Evolutionary conservation across 306 rosid species (phyloP).

Genomic region (Vigna radiata): DNA sequence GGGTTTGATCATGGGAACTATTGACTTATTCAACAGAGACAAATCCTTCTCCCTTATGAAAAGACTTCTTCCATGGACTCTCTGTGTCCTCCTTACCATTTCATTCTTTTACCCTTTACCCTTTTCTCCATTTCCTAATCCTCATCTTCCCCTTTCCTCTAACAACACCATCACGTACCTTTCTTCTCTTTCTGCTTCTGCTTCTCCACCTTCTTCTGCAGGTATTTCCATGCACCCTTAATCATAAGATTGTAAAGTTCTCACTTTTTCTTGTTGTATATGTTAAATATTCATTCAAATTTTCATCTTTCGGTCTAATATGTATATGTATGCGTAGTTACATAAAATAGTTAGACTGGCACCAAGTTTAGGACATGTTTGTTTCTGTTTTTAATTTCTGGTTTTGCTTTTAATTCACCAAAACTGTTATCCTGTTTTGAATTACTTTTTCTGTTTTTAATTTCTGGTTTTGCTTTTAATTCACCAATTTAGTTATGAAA

Average conservation of each 20-base stretch:
- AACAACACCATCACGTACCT: slow-evolving; percentile 39
- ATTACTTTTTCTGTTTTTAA: too few species aligned
- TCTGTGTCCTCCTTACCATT: slow-evolving; percentile 61
- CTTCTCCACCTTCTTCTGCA: slow-evolving; percentile 39
- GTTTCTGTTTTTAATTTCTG: neutral
- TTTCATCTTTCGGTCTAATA: neutral
- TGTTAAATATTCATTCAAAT: neutral
- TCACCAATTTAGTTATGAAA: neutral
- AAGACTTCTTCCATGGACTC: slow-evolving; percentile 59
- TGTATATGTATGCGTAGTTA: neutral
- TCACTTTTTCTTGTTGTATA: neutral
- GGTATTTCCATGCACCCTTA: slow-evolving; percentile 35
- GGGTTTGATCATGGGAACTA: neutral
- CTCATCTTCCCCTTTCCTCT: slow-evolving; percentile 42
- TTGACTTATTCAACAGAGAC: neutral
- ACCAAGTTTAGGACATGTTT: neutral
- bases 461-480: too few species aligned
- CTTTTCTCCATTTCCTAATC: slow-evolving; percentile 46
- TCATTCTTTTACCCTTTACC: slow-evolving; percentile 56
- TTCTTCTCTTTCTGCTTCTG: slow-evolving; percentile 32
- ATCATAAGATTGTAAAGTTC: neutral
- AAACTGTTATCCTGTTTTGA: neutral
- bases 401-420: neutral
- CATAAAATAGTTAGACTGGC: neutral
- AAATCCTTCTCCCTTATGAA: slow-evolving; percentile 41